phyloP scores from a whole-genome alignment of 306 rosid genomes.

The Trichosanthes truncata region DNA sequence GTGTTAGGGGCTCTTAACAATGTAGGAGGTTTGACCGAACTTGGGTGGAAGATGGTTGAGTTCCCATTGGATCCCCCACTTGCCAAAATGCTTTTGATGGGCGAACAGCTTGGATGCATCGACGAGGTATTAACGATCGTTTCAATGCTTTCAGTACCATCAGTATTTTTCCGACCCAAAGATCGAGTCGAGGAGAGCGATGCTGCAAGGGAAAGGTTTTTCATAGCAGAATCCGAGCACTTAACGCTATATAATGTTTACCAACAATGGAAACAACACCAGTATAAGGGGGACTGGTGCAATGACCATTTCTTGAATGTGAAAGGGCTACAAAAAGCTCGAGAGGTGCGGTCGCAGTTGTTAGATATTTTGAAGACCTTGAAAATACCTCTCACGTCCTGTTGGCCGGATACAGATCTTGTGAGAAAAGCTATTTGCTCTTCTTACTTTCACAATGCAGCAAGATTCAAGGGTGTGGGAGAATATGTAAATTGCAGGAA shows the following conservation, averaged over 20 bases:
- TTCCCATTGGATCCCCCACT: conserved; percentile 96
- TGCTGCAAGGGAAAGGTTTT: conserved; percentile 90
- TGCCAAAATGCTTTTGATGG: conserved; percentile 96
- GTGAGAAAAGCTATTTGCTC: conserved; percentile 93
- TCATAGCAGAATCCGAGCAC: conserved; percentile 90
- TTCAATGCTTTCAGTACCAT: conserved; percentile 97
- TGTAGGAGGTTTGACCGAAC: conserved; percentile 79
- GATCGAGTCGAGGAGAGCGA: conserved; percentile 96
- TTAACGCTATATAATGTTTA: conserved; percentile 82
- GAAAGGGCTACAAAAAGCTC: conserved; percentile 82
- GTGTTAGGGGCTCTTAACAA: conserved; percentile 95
- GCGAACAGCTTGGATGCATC: conserved; percentile 61
- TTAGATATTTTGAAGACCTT: conserved; percentile 82
- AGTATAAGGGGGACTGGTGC: conserved; percentile 96
- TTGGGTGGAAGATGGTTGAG: conserved; percentile 99
- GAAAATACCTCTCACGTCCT: conserved; percentile 66
- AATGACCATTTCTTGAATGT: conserved; percentile 88
- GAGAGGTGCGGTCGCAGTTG: conserved; percentile 93
- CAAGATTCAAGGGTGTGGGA: conserved; percentile 88
- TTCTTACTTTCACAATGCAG: conserved; percentile 86
- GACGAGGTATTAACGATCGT: conserved; percentile 91
- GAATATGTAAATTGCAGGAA: conserved; percentile 81
- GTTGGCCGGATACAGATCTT: conserved; percentile 75
- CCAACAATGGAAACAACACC: conserved; percentile 96
- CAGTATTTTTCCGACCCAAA: conserved; percentile 96